Conservation (phyloP, 805 yeast species). For the Starmerella sirachaensis region DNA sequence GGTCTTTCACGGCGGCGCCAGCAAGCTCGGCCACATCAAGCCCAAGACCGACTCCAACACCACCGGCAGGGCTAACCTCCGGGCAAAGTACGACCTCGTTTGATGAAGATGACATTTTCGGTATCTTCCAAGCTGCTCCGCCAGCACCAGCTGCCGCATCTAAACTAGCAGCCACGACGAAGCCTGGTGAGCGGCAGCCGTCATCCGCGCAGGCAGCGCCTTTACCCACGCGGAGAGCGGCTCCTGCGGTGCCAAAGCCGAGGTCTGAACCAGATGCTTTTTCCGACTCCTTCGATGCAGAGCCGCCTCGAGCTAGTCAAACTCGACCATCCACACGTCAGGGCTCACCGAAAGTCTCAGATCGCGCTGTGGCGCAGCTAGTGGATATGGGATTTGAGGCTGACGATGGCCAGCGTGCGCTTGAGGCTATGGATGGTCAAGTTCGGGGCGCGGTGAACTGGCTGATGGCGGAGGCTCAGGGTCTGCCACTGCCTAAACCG, state of each 20-base stretch:
- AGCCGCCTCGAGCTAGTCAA: conserved; percentile 4
- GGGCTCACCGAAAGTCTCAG: conserved; percentile 6
- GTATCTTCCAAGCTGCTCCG: conserved; percentile 18
- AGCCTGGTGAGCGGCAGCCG: no score
- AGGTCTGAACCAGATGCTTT: no score
- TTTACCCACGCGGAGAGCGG: no score
- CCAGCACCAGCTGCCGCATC: conserved; percentile 4
- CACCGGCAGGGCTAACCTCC: conserved; percentile 1
- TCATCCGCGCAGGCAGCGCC: no score
- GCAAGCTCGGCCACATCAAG: background rate
- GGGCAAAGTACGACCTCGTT: background rate
- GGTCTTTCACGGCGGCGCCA: no score
- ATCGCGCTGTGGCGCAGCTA: conserved; percentile 46
- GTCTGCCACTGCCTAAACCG: conserved; percentile 27
- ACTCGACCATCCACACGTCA: conserved; percentile 1
- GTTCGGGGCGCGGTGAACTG: conserved; percentile 54
- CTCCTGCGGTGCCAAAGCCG: no score
- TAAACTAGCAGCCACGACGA: no score
- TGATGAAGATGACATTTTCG: conserved; percentile 17
- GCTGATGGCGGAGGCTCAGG: conserved; percentile 51
- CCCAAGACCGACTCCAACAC: background rate
- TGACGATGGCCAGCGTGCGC: conserved; percentile 48
- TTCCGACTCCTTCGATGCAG: no score
- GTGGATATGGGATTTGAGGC: conserved; percentile 70
- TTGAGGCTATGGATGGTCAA: conserved; percentile 42